phyloP scores from a whole-genome alignment of 805 yeast genomes.

The Pichia insulana region DNA sequence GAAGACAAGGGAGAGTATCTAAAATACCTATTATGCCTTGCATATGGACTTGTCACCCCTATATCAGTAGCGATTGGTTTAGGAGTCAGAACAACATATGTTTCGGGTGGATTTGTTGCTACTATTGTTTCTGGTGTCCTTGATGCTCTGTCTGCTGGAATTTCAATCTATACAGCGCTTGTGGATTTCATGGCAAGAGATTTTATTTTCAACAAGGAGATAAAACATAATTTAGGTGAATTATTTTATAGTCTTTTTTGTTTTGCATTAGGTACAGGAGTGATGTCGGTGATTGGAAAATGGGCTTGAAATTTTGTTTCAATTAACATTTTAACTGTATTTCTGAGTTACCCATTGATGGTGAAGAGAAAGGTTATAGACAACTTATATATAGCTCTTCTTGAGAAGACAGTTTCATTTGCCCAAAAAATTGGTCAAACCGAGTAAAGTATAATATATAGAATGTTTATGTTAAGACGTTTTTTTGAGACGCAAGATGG shows the following conservation, averaged over 20 bases:
- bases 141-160: slow-evolving; percentile 68
- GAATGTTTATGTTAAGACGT: no score
- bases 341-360: no score
- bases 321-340: no score
- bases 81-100: slow-evolving; percentile 54
- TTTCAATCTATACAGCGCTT: slow-evolving; percentile 62
- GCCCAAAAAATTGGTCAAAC: no score
- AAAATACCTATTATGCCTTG: slow-evolving; percentile 43
- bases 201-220: slow-evolving; percentile 49
- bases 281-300: slow-evolving; percentile 66
- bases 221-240: slow-evolving; percentile 40
- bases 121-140: slow-evolving; percentile 59
- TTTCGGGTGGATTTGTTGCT: slow-evolving; percentile 45
- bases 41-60: slow-evolving; percentile 53
- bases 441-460: no score
- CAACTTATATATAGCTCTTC: no score
- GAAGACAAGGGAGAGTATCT: slow-evolving; percentile 14
- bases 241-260: slow-evolving; percentile 40
- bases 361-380: no score
- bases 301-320: slow-evolving; percentile 59
- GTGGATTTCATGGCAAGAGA: slow-evolving; percentile 74
- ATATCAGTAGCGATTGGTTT: slow-evolving; percentile 67
- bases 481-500: no score
- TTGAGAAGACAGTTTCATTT: no score
- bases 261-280: slow-evolving; percentile 51